Conservation (phyloP, 768 basidiomycete species). For the Suillus clintonianus region DNA sequence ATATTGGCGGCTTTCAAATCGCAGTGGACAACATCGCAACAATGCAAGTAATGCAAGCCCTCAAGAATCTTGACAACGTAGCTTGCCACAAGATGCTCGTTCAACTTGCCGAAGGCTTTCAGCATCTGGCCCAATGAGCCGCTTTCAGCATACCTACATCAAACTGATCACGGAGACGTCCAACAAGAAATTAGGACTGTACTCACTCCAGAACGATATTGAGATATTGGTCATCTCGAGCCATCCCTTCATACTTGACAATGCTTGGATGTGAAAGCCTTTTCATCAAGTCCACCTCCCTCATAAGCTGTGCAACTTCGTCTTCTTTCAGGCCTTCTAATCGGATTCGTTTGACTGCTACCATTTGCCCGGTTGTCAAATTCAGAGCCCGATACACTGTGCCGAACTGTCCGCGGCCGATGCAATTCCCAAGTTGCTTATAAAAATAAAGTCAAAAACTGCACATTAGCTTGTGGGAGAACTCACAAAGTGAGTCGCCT, state of each 20-base stretch:
- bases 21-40: constrained; percentile 90
- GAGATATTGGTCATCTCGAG: constrained; percentile 81
- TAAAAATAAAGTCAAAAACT: constrained; percentile 1
- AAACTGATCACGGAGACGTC: constrained; percentile 13
- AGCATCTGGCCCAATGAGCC: constrained; percentile 93
- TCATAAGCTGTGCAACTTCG: constrained; percentile 89
- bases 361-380: constrained; percentile 92
- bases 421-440: constrained; percentile 97
- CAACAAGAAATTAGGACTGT: constrained; percentile 9
- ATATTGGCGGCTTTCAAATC: constrained; percentile 99
- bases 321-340: constrained; percentile 89
- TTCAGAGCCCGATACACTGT: constrained; percentile 95
- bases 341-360: constrained; percentile 97
- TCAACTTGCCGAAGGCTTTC: constrained; percentile 91
- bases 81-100: constrained; percentile 86
- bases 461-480: constrained; percentile 11
- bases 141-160: constrained; percentile 86
- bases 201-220: constrained; percentile 94
- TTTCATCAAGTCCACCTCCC: constrained; percentile 92
- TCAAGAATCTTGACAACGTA: constrained; percentile 98
- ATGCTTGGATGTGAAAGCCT: constrained; percentile 91
- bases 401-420: constrained; percentile 96
- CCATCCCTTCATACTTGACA: constrained; percentile 97
- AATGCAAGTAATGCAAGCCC: constrained; percentile 91
- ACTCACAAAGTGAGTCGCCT: constrained; percentile 81